Percentiles rank a stretch among this genome's conserved stretches.
phyloP scores from a whole-genome alignment of 1,284 basidiomycete species.

The Rhodotorula sp. region DNA sequence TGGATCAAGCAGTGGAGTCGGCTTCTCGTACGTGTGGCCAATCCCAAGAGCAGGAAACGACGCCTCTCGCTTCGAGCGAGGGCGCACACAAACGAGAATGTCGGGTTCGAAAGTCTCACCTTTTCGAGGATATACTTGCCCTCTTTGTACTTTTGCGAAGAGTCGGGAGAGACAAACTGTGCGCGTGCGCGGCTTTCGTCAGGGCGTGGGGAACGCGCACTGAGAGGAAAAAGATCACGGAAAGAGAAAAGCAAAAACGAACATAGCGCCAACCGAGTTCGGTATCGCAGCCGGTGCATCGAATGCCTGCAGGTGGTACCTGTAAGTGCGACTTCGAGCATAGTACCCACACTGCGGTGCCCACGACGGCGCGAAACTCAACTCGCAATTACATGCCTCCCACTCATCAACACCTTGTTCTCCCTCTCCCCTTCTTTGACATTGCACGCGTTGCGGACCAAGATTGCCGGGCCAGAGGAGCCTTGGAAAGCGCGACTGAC shows the following conservation, averaged over 20 bases:
- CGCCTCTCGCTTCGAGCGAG: fast-evolving
- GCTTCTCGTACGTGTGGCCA: not conserved
- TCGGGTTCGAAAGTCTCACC: not conserved
- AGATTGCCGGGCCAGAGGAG: slow-evolving; percentile 17
- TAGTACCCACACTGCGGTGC: too few relatives aligned
- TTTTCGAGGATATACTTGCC: slow-evolving; percentile 28
- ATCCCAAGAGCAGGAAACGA: not conserved
- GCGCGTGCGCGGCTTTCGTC: not conserved
- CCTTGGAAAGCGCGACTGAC: slow-evolving; percentile 27
- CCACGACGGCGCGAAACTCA: not conserved
- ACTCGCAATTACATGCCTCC: slow-evolving; percentile 27
- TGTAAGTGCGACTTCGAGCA: too few relatives aligned
- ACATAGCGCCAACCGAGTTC: slow-evolving; percentile 37
- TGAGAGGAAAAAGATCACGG: not conserved
- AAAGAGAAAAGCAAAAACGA: not conserved
- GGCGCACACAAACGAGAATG: not conserved
- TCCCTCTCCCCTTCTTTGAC: slow-evolving; percentile 7
- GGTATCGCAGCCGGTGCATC: slow-evolving; percentile 18
- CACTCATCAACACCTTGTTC: slow-evolving; percentile 22
- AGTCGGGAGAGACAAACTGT: slow-evolving; percentile 19
- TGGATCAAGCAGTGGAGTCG: not conserved
- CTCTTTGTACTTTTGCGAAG: slow-evolving; percentile 31
- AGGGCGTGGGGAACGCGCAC: fast-evolving
- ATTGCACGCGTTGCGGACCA: slow-evolving; percentile 27
- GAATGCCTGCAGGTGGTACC: not conserved